Evolutionary conservation across 352 stramenopile species (phyloP).

Genomic region (Thraustochytrium striatum): DNA sequence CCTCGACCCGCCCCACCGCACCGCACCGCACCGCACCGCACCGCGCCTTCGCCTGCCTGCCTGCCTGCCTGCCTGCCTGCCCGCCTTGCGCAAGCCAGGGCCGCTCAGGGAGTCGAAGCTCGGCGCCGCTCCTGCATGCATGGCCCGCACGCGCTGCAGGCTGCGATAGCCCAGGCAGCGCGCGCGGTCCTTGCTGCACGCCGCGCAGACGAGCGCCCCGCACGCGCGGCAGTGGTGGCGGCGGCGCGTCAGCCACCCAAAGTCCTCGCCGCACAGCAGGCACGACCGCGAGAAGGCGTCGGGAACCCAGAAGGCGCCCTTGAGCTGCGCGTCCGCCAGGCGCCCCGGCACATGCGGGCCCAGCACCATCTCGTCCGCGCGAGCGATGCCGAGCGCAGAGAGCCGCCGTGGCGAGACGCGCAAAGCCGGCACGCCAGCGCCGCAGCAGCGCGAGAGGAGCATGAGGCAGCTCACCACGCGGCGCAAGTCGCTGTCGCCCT

Average conservation of each 20-base stretch:
- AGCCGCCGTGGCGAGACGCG: slow-evolving; percentile 1
- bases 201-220: neutral
- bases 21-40: too few relatives aligned
- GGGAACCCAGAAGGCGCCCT: slow-evolving; percentile 34
- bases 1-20: neutral
- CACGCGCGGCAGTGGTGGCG: slow-evolving; percentile 8
- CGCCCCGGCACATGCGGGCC: neutral
- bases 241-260: neutral
- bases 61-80: too few relatives aligned
- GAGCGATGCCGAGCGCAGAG: neutral
- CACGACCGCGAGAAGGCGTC: slow-evolving; percentile 7
- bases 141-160: neutral
- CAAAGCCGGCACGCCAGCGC: neutral
- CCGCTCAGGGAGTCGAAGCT: too few relatives aligned
- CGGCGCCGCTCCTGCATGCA: too few relatives aligned
- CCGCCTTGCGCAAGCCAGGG: too few relatives aligned
- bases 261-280: neutral
- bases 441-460: neutral
- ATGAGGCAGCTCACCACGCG: slow-evolving; percentile 25
- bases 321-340: slow-evolving; percentile 18
- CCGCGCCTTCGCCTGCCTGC: too few relatives aligned
- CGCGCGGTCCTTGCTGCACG: neutral
- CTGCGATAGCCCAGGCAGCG: neutral
- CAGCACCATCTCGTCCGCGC: neutral
- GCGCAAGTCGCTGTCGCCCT: neutral